Evolutionary conservation across 1,284 basidiomycete species (phyloP), one percentile per base, ranked within the genome.

Genomic region (Agaricales sp.): DNA sequence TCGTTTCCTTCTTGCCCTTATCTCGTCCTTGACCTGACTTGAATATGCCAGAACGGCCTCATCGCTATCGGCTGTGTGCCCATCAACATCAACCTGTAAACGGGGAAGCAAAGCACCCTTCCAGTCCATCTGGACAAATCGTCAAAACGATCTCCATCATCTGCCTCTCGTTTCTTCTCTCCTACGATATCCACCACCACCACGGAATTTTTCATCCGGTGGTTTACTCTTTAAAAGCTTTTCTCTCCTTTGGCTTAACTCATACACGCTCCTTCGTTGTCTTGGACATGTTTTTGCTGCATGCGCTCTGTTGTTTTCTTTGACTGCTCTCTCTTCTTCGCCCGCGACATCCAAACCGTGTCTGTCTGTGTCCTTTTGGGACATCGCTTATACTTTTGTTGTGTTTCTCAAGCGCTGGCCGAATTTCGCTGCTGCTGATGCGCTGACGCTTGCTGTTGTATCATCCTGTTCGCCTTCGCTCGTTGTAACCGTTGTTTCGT

Each of bases 41-140:
- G 30, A 35, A 35, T 37, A 12, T 43, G 6, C 18, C 39, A 60
- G 58, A 54, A 54, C 23, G 57, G 58, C 11, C 30, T 62, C 47
- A 56, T 63, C 38, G 52, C 56, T 26, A 58, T 66, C 50, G 64
- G 62, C 25, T 66, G 65, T 55, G 53, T 53, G 6, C 62, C 63
- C 25, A 57, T 63, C 53, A 62, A 59, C 51, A 47, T 64, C 53
- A 47, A 14, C 23, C 54, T 35, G 30, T 35, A 35, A 35, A 35
- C 30, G n/a, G n/a, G 30, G n/a, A n/a, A 35, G 30, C 8, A n/a
- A n/a, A 35, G n/a, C 30, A 11, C 30, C 11, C 30, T 35, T 35
- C 30, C 30, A 11, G 8, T 35, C 11, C n/a, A n/a, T 35, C 56
- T 22, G 58, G 44, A 57, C 23, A 12, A 43, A 18, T 12, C 11